phyloP scores from a whole-genome alignment of 2,329 filamentous ascomycete genomes.

The Zymoseptoria pseudotritici region DNA sequence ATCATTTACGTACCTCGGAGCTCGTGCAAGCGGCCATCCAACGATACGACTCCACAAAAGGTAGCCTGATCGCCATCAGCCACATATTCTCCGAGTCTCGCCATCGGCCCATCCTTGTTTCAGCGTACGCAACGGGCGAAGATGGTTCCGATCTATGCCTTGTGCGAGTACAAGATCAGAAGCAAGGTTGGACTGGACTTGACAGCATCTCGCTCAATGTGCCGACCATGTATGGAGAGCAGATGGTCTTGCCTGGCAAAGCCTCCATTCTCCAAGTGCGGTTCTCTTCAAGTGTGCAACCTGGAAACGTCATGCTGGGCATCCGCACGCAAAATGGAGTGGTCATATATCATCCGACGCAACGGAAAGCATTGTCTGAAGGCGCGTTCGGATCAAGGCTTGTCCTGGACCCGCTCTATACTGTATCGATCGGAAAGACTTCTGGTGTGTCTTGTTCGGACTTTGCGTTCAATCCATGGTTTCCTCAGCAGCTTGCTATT shows the following conservation, averaged over 20 bases:
- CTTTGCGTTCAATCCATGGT: slow-evolving; percentile 57
- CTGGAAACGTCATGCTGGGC: slow-evolving; percentile 41
- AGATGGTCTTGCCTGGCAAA: slow-evolving; percentile 49
- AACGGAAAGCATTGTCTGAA: slow-evolving; percentile 17
- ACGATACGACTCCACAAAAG: slow-evolving; percentile 34
- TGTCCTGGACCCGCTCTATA: slow-evolving; percentile 48
- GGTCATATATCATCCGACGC: slow-evolving; percentile 41
- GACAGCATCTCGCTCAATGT: slow-evolving; percentile 43
- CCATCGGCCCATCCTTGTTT: slow-evolving; percentile 28
- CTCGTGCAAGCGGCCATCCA: slow-evolving; percentile 25
- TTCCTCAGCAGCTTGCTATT: slow-evolving; percentile 54
- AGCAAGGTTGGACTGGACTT: slow-evolving; percentile 48
- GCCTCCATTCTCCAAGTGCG: slow-evolving; percentile 48
- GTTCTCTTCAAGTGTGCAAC: slow-evolving; percentile 41
- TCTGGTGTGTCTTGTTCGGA: slow-evolving; percentile 54
- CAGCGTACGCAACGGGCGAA: slow-evolving; percentile 41
- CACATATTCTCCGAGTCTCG: slow-evolving; percentile 40
- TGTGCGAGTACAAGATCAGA: slow-evolving; percentile 43
- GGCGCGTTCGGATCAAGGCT: slow-evolving; percentile 43
- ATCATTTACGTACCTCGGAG: slow-evolving; percentile 24
- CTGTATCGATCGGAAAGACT: slow-evolving; percentile 46
- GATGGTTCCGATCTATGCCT: slow-evolving; percentile 54
- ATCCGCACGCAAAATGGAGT: slow-evolving; percentile 42
- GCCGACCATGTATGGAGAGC: slow-evolving; percentile 41
- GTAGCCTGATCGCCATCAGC: slow-evolving; percentile 49